A percentile compares a stretch with the other conserved stretches of the same genome.
These are phyloP conservation scores for Nicotiana undulata DNA, from an alignment of 257 asterid species.

Conservation along the genomic window DNA sequence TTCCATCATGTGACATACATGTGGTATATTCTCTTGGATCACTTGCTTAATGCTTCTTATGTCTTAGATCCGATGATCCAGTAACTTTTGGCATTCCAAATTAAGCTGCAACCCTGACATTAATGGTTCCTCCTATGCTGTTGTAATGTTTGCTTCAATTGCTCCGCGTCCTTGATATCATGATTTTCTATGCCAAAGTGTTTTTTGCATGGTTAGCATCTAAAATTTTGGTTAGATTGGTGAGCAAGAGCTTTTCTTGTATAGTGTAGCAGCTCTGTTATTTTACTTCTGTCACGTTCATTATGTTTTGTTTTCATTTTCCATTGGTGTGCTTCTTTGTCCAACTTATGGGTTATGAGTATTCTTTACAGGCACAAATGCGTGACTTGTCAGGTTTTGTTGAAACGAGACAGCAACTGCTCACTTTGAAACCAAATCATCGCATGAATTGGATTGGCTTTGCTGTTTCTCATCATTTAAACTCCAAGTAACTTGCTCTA, in stretches of 20 bases:
- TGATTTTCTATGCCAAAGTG: neutral
- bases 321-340: slow-evolving; percentile 11
- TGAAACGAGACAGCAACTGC: slow-evolving; percentile 92
- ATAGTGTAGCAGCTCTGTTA: neutral
- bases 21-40: neutral
- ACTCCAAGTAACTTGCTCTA: slow-evolving; percentile 47
- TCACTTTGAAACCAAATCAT: slow-evolving; percentile 91
- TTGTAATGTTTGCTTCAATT: neutral
- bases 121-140: neutral
- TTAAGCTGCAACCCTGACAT: neutral
- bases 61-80: neutral
- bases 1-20: neutral
- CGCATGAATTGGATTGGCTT: slow-evolving; percentile 99
- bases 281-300: neutral
- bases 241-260: neutral
- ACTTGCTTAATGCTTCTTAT: neutral
- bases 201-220: neutral
- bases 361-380: slow-evolving; percentile 81
- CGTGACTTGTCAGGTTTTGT: slow-evolving; percentile 98
- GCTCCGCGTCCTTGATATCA: neutral
- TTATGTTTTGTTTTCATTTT: slow-evolving; percentile 1
- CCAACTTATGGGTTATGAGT: neutral
- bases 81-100: neutral
- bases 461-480: slow-evolving; percentile 92
- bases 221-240: neutral